Percentiles rank a stretch among this genome's conserved stretches.
phyloP scores from a whole-genome alignment of 164 flowering plant species.

The Vitis rupestris region DNA sequence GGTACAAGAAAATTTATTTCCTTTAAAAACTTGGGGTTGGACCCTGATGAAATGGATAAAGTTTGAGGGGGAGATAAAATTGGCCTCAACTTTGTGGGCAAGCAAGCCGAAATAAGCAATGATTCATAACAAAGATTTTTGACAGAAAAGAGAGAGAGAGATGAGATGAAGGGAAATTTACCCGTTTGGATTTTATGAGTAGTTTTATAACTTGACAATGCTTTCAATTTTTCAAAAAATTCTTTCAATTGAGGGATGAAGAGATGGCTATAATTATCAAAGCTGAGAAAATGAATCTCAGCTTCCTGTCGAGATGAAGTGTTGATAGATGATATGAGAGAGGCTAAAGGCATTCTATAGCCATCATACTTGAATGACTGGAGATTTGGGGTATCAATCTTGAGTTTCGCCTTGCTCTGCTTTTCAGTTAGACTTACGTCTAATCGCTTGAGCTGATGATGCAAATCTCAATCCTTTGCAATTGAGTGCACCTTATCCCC shows the following conservation, averaged over 20 bases:
- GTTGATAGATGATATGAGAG: slow-evolving; percentile 2
- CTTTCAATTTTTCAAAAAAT: slow-evolving; percentile 6
- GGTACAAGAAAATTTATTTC: no score
- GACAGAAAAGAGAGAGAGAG: no score
- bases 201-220: no score
- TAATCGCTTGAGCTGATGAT: slow-evolving; percentile 18
- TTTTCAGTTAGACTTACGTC: slow-evolving; percentile 10
- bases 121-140: no score
- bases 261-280: not conserved
- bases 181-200: no score
- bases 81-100: no score
- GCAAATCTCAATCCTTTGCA: slow-evolving; percentile 19
- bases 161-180: no score
- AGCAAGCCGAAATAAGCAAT: not conserved
- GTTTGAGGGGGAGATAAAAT: no score
- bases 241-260: slow-evolving; percentile 2
- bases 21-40: no score
- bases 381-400: slow-evolving; percentile 25
- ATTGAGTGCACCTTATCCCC: slow-evolving; percentile 17
- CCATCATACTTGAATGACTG: slow-evolving; percentile 27
- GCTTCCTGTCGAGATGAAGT: slow-evolving; percentile 17
- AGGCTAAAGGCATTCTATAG: slow-evolving; percentile 17
- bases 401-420: slow-evolving; percentile 6
- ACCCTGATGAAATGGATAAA: no score
- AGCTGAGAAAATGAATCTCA: slow-evolving; percentile 12